Conservation (phyloP, 371 early-diverging fungal genomes). For the Actinomortierella wolfii region DNA sequence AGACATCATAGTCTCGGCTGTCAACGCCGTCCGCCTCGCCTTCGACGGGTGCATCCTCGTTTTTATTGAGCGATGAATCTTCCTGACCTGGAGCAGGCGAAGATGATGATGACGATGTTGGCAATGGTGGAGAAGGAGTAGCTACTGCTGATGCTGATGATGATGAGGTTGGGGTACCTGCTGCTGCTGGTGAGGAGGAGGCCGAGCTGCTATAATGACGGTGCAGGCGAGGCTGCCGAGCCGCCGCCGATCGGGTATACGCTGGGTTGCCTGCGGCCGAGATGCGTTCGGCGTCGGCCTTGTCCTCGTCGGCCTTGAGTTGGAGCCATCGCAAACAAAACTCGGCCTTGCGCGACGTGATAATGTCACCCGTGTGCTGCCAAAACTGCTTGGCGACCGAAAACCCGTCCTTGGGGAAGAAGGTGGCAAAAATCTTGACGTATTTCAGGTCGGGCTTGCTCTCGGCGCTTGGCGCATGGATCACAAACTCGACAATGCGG, state of each 20-base stretch:
- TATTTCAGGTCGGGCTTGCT: constrained; percentile 33
- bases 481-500: constrained; percentile 68
- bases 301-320: constrained; percentile 36
- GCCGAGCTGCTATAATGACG: constrained; percentile 17
- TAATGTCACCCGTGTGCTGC: constrained; percentile 93
- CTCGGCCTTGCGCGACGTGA: constrained; percentile 88
- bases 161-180: not conserved
- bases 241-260: constrained; percentile 16
- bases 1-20: constrained; percentile 55
- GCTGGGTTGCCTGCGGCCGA: constrained; percentile 2
- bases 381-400: constrained; percentile 87
- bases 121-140: constrained; percentile 2
- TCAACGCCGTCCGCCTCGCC: constrained; percentile 39
- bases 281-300: constrained; percentile 12
- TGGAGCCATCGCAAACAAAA: constrained; percentile 70
- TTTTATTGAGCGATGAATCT: too few species aligned
- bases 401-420: constrained; percentile 74
- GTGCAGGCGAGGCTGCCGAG: constrained; percentile 33
- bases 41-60: constrained; percentile 46
- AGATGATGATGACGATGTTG: too few species aligned
- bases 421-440: constrained; percentile 67
- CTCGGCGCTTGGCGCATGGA: constrained; percentile 50
- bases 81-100: not conserved
- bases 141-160: not conserved
- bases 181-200: not conserved